A percentile compares a stretch with the other conserved stretches of the same genome.
Evolutionary conservation across 352 stramenopile genomes (phyloP).

Genomic region (Phytophthora podocarpi): DNA sequence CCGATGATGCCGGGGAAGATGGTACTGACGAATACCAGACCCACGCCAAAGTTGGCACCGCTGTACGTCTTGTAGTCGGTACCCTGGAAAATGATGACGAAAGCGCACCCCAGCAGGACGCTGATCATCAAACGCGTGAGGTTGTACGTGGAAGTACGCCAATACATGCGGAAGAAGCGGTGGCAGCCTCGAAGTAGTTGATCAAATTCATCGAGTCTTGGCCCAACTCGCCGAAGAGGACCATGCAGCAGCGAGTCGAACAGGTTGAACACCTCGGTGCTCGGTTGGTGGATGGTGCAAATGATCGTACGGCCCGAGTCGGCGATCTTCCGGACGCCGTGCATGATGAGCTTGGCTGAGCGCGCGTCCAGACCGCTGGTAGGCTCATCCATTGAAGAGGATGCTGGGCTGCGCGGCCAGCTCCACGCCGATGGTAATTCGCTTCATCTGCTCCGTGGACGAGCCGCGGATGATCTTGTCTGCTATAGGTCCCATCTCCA

Average conservation of each 20-base stretch:
- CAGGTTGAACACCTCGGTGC: conserved; percentile 76
- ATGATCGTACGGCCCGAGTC: conserved; percentile 76
- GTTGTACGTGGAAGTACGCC: conserved; percentile 86
- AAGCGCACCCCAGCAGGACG: conserved; percentile 68
- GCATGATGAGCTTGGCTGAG: conserved; percentile 87
- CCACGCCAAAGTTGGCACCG: conserved; percentile 48
- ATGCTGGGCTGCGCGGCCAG: conserved; percentile 28
- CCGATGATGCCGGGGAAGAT: conserved; percentile 81
- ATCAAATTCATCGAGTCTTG: conserved; percentile 54
- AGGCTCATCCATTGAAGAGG: conserved; percentile 65
- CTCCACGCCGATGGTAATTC: conserved; percentile 40
- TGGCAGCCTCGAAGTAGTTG: conserved; percentile 61
- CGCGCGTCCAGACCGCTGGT: conserved; percentile 89
- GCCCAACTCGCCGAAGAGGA: conserved; percentile 43
- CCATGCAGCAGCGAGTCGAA: conserved; percentile 36
- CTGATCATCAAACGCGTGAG: conserved; percentile 77
- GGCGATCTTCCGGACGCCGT: conserved; percentile 87
- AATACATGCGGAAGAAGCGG: conserved; percentile 61
- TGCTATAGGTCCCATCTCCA: conserved; percentile 25
- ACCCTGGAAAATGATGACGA: conserved; percentile 76
- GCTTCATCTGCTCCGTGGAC: conserved; percentile 34
- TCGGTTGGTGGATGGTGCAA: conserved; percentile 94
- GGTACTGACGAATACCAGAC: conserved; percentile 81
- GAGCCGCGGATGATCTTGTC: conserved; percentile 44
- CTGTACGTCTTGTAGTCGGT: conserved; percentile 52